Conservation (phyloP, 495 filamentous ascomycete genomes). For the Neurospora sp. region DNA sequence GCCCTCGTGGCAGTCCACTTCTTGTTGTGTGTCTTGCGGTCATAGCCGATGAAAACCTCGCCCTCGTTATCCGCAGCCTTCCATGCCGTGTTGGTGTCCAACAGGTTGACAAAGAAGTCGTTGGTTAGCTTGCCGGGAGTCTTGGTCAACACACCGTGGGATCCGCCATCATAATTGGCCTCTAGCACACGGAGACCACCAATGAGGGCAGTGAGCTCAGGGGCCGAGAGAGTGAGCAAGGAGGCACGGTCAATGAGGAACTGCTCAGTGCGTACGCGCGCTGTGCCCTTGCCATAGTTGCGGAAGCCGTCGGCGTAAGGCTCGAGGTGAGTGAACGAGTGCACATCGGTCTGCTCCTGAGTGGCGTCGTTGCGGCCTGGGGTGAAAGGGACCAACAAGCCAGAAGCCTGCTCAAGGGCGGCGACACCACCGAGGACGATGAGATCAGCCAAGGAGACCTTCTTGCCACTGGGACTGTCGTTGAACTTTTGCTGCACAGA, state of each 20-base stretch:
- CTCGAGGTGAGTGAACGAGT: conserved; percentile 52
- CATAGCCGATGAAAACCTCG: conserved; percentile 51
- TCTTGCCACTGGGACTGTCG: conserved; percentile 49
- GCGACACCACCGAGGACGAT: conserved; percentile 61
- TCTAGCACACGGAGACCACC: conserved; percentile 58
- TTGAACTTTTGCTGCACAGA: conserved; percentile 54
- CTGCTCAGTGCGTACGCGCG: conserved; percentile 51
- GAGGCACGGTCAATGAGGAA: conserved; percentile 58
- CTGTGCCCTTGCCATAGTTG: conserved; percentile 54
- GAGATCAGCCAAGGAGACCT: conserved; percentile 60
- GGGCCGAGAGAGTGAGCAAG: conserved; percentile 55
- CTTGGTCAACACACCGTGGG: conserved; percentile 52
- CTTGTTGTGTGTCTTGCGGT: conserved; percentile 56
- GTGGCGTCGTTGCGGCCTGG: conserved; percentile 41
- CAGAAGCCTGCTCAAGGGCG: conserved; percentile 59
- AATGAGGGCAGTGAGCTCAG: conserved; percentile 56
- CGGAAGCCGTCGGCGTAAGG: conserved; percentile 61
- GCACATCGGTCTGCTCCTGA: conserved; percentile 53
- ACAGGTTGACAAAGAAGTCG: conserved; percentile 67
- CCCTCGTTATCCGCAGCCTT: conserved; percentile 35
- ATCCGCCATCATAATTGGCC: conserved; percentile 56
- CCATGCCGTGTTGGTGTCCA: conserved; percentile 56
- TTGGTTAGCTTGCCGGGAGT: conserved; percentile 57
- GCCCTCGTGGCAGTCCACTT: conserved; percentile 60
- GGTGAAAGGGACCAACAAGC: conserved; percentile 34